Evolutionary conservation across 2,329 filamentous ascomycete genomes (phyloP), one percentile per base, ranked within the genome.

Genomic region (Penicillium crustosum): DNA sequence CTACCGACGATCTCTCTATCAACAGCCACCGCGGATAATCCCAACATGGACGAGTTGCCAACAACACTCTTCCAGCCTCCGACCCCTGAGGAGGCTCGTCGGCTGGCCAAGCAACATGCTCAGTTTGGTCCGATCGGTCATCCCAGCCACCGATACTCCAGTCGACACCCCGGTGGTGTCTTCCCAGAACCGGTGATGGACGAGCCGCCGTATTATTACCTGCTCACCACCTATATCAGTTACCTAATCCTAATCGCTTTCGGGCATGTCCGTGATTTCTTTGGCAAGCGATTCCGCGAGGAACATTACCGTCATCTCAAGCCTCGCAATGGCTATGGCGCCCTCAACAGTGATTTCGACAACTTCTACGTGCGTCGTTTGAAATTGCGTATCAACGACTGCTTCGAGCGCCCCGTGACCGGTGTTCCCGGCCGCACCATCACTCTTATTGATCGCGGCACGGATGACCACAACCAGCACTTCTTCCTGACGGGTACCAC

Each of bases 141-240:
- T 64, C 84, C 87, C 50, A 89, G 83, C 69, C 93, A 99, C 77
- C 85, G 90, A 72, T 96, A 97, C 79, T 88, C 90, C 62, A 97
- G 93, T 81, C 86, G 89, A 75, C 92, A 95, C 73, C 86, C 89
- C 61, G 93, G 93, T 66, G 85, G 87, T 68, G 85, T 88, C 39
- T 89, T 97, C 58, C 86, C 87, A 45, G 85, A 91, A 38, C 93
- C 93, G 6, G 81, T 97, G 59, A 91, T 96, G 73, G 94, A 99
- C 71, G 93, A 97, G 75, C 93, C 94, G 42, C 91, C 93, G 19
- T 97, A 97, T 79, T 97, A 93, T 82, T 97, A 90, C 78, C 86
- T 99, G 69, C 84, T 99, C 67, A 97, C 94, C 36, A 99, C 94
- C 70, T 99, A 99, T 81, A 91, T 99, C 77, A 97, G 92, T 78